phyloP scores from a whole-genome alignment of 257 asterid genomes.

The Nicotiana tomentosiformis region DNA sequence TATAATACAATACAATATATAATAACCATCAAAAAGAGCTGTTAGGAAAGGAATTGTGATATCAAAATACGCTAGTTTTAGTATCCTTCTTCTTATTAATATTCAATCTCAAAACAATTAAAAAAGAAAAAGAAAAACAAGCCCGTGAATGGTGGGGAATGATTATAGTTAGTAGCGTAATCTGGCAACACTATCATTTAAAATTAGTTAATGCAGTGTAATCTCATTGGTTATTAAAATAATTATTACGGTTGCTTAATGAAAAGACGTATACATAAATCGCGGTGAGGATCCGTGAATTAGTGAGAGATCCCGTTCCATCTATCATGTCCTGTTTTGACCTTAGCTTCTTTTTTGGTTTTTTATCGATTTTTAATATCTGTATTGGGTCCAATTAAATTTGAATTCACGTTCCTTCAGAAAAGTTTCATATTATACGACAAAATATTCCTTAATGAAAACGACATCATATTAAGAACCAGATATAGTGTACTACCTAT shows the following conservation, averaged over 20 bases:
- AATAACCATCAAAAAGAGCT: too few species aligned
- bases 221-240: background rate
- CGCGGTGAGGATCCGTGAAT: conserved; percentile 44
- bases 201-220: background rate
- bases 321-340: conserved; percentile 18
- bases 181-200: background rate
- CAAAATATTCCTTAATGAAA: too few species aligned
- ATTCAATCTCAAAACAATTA: background rate
- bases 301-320: conserved; percentile 4
- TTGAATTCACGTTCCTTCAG: too few species aligned
- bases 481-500: too few species aligned
- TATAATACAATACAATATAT: too few species aligned
- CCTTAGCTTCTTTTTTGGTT: background rate
- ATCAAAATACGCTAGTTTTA: background rate
- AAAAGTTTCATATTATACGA: too few species aligned
- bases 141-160: conserved; percentile 11
- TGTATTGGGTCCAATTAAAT: too few species aligned
- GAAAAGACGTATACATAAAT: conserved; percentile 54
- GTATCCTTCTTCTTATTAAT: background rate
- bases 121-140: background rate
- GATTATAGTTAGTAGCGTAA: background rate
- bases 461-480: rapidly evolving
- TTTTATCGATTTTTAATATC: too few species aligned
- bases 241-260: conserved; percentile 17
- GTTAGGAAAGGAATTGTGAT: too few species aligned